Base-by-base conservation (phyloP, 805 yeast genomes). In the Candida silvatica region DNA sequence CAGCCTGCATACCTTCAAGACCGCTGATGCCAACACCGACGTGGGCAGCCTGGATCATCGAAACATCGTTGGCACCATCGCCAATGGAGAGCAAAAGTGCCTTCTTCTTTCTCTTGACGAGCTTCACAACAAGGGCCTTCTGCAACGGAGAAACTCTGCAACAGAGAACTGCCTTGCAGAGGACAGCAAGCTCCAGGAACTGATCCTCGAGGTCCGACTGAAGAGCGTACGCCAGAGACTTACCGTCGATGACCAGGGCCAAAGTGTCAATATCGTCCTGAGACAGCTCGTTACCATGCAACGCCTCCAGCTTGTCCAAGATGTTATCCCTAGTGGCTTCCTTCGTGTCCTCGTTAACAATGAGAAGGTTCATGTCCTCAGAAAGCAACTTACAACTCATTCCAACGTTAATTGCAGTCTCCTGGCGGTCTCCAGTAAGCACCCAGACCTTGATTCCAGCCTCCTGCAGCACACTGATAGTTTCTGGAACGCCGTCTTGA, bases 1-100 rank as follows among this genome's bases (percentile, higher is more conserved):
- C 97, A 8, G 98, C 98, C 60, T 92, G 99, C 86, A 88, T 87
- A 46, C 99, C 99, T 62, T 92, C 99, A 90, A 87, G 81, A 45
- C 99, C 99, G 59, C 94, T 84, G 43, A 92, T 94, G 54, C 99
- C 99, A 17, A 92, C 95, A 43, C 99, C 99, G 35, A 92, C 96
- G 58, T 92, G 97, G 0, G 98, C 98, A 12, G 98, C 97, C 59
- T 92, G 98, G 45, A 92, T 92, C 99, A 92, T 92, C 25, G 95
- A 81, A 27, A 92, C 98, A 62, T 92, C 99, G 53, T 92, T 92
- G 3, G 99, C 99, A 52, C 99, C 99, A 60, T 92, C 99, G 29
- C 99, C 99, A 52, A 92, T 81, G 1, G 98, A 97, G 40, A 92
- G 64, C 29, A 94, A 58, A 28, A 83, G 58, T 20, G 34, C 27